Percentiles rank a stretch among this genome's conserved stretches.
Conservation (phyloP, 2,329 filamentous ascomycete genomes). For the Aspergillus spinulosporus region DNA sequence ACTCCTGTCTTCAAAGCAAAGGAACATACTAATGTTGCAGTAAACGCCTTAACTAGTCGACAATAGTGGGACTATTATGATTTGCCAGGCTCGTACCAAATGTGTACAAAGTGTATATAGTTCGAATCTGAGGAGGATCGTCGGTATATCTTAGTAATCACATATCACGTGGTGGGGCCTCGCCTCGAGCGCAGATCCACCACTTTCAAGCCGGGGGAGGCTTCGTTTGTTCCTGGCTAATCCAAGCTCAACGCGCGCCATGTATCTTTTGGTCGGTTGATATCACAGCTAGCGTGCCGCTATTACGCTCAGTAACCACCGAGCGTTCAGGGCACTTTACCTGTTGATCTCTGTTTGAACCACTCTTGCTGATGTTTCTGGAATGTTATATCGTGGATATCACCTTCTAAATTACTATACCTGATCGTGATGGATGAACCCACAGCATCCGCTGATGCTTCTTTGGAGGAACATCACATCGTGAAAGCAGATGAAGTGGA, state of each 20-base stretch:
- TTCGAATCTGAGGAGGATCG: background rate
- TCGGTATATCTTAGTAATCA: background rate
- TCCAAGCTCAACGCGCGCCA: conserved; percentile 12
- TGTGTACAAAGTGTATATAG: background rate
- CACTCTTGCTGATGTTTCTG: background rate
- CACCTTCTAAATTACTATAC: background rate
- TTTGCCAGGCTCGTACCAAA: too few relatives aligned
- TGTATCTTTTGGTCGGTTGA: conserved; percentile 17
- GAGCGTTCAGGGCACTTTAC: background rate
- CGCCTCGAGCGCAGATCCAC: background rate
- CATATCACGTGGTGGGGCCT: conserved; percentile 20
- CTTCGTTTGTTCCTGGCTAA: conserved; percentile 9
- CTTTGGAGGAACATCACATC: conserved; percentile 41
- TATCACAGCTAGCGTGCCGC: conserved; percentile 6
- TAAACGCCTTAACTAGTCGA: too few relatives aligned
- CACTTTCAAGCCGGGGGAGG: conserved; percentile 14
- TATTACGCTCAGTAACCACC: background rate
- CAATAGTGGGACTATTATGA: too few relatives aligned
- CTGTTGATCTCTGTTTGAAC: background rate
- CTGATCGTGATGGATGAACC: conserved; percentile 30
- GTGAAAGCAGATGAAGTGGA: conserved; percentile 54
- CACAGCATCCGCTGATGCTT: conserved; percentile 23
- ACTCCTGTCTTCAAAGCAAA: conserved; percentile 29
- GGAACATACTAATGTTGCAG: conserved; percentile 35
- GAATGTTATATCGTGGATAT: background rate